Percentiles rank a stretch among this genome's conserved stretches.
Conservation (phyloP, 139 green algal genomes). For the Coelastrella sp. region DNA sequence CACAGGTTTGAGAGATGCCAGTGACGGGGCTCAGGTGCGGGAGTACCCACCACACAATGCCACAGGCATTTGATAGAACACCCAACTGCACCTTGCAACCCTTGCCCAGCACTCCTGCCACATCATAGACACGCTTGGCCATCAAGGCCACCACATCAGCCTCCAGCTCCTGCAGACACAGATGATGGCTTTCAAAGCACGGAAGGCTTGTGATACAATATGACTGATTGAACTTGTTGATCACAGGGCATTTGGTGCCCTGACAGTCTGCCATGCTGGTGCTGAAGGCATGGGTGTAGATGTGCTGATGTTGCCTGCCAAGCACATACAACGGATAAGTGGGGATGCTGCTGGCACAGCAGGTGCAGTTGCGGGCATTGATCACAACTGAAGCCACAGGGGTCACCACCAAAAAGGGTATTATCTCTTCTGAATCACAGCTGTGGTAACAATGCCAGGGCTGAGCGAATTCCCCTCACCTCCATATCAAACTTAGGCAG, state of each 20-base stretch:
- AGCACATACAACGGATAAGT: too few species aligned
- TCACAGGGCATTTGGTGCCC: too few species aligned
- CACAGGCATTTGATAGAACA: not conserved
- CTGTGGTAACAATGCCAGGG: slow-evolving; percentile 38
- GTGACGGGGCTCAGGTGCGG: not conserved
- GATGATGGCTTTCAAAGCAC: not conserved
- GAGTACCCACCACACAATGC: not conserved
- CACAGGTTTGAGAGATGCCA: not conserved
- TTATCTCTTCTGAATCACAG: not conserved
- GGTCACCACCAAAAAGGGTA: too few species aligned
- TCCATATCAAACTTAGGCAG: slow-evolving; percentile 97
- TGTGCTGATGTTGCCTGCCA: too few species aligned
- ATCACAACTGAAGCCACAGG: not conserved
- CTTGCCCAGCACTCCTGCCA: slow-evolving; percentile 95
- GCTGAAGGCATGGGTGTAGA: too few species aligned
- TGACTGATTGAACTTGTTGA: not conserved
- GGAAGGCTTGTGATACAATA: not conserved
- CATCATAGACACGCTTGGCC: slow-evolving; percentile 96
- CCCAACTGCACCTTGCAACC: slow-evolving; percentile 80
- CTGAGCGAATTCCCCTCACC: not conserved
- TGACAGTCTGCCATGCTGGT: too few species aligned
- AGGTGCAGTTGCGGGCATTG: too few species aligned
- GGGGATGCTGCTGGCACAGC: too few species aligned
- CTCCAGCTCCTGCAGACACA: slow-evolving; percentile 67
- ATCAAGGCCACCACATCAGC: slow-evolving; percentile 91